phyloP scores from a whole-genome alignment of 805 yeast species.

The Kluyveromyces dobzhanskii region DNA sequence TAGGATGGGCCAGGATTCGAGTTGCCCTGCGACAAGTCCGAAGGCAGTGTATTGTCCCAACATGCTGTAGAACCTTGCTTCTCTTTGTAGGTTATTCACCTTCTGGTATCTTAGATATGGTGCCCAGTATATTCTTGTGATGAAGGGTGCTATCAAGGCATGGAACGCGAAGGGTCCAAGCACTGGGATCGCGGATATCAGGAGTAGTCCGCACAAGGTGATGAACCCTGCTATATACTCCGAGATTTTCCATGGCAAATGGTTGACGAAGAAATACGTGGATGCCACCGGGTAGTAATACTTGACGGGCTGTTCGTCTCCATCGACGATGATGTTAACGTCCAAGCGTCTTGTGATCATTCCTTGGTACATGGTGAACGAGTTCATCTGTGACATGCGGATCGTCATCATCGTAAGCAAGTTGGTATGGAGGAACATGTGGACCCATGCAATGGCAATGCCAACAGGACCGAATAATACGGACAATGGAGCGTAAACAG shows the following conservation, averaged over 20 bases:
- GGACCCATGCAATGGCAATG: conserved; percentile 20
- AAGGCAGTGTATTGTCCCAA: conserved; percentile 25
- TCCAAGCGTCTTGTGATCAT: conserved; percentile 10
- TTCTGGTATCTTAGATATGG: conserved; percentile 5
- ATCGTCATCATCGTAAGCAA: conserved; percentile 25
- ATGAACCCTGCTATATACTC: conserved; percentile 15
- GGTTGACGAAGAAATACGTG: conserved; percentile 22
- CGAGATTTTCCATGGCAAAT: conserved; percentile 20
- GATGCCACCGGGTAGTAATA: conserved; percentile 22
- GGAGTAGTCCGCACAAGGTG: conserved; percentile 10
- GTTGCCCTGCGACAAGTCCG: conserved; percentile 22
- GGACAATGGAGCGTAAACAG: conserved; percentile 23
- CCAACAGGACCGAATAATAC: conserved; percentile 26
- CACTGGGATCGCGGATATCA: conserved; percentile 23
- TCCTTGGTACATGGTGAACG: conserved; percentile 11
- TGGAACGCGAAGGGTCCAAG: conserved; percentile 25
- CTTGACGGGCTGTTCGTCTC: conserved; percentile 14
- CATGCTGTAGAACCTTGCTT: conserved; percentile 14
- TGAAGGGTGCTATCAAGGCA: conserved; percentile 20
- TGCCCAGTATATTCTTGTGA: conserved; percentile 23
- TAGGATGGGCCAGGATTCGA: conserved; percentile 21
- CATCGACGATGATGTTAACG: conserved; percentile 8
- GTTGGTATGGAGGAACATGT: conserved; percentile 25
- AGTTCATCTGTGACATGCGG: conserved; percentile 22
- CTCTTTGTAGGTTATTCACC: conserved; percentile 5